Conservation (phyloP, 768 basidiomycete genomes). For the Boletus eberwhitei region DNA sequence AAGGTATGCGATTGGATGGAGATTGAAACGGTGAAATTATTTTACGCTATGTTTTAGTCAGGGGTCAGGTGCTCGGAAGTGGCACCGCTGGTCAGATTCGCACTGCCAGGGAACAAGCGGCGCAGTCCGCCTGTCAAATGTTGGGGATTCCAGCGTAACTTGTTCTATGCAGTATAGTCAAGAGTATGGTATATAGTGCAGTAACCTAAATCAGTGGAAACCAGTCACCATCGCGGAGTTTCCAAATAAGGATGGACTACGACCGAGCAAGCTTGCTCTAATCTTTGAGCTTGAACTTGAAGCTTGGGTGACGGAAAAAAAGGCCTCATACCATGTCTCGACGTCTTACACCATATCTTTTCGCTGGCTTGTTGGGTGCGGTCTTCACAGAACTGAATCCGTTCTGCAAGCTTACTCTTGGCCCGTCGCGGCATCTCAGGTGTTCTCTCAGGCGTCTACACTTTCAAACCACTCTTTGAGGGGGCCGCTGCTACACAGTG, state of each 20-base stretch:
- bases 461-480: constrained; percentile 53
- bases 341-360: constrained; percentile 46
- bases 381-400: not conserved
- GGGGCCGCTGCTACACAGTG: constrained; percentile 12
- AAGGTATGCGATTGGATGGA: constrained; percentile 38
- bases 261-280: not conserved
- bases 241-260: constrained; percentile 16
- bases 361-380: constrained; percentile 58
- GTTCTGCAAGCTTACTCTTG: constrained; percentile 1
- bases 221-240: constrained; percentile 26
- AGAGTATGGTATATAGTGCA: constrained; percentile 5
- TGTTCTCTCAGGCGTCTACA: constrained; percentile 59
- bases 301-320: not conserved
- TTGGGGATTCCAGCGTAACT: constrained; percentile 19
- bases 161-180: not conserved
- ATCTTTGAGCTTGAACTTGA: not conserved
- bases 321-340: constrained; percentile 27
- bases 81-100: constrained; percentile 43
- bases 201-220: not conserved
- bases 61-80: constrained; percentile 44
- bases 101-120: constrained; percentile 47
- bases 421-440: constrained; percentile 37
- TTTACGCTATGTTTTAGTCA: constrained; percentile 35
- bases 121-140: constrained; percentile 39
- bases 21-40: not conserved